phyloP scores from a whole-genome alignment of 805 yeast species.

The Candida fluviatilis region DNA sequence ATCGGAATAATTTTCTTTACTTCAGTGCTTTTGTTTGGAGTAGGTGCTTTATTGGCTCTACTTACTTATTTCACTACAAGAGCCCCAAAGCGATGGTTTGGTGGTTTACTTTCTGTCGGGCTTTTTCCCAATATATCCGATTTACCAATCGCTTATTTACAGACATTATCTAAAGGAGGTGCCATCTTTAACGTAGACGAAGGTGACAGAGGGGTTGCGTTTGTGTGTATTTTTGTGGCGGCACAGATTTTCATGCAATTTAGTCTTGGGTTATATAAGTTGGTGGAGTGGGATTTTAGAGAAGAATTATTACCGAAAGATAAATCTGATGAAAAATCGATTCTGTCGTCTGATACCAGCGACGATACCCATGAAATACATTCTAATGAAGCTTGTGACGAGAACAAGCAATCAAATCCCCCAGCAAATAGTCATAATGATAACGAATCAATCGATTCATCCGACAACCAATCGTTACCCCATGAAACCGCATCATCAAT shows the following conservation, averaged over 20 bases:
- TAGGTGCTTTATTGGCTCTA: constrained; percentile 48
- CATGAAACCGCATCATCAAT: not conserved
- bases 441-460: not conserved
- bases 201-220: constrained; percentile 77
- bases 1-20: constrained; percentile 58
- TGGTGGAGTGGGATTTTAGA: constrained; percentile 68
- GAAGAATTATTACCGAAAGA: constrained; percentile 19
- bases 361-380: constrained; percentile 1
- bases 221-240: constrained; percentile 72
- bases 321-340: not conserved
- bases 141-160: constrained; percentile 79
- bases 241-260: constrained; percentile 65
- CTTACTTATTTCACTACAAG: constrained; percentile 45
- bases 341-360: not conserved
- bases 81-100: constrained; percentile 69
- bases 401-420: not conserved
- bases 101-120: constrained; percentile 71
- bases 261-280: constrained; percentile 69
- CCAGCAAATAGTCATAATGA: not conserved
- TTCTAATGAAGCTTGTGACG: not conserved
- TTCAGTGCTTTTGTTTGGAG: constrained; percentile 46
- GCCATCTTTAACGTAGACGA: constrained; percentile 51
- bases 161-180: constrained; percentile 63
- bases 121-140: constrained; percentile 77
- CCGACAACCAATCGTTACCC: not conserved